phyloP scores from a whole-genome alignment of 2,329 filamentous ascomycete species.

The Cladosporium austrohemisphaericum region DNA sequence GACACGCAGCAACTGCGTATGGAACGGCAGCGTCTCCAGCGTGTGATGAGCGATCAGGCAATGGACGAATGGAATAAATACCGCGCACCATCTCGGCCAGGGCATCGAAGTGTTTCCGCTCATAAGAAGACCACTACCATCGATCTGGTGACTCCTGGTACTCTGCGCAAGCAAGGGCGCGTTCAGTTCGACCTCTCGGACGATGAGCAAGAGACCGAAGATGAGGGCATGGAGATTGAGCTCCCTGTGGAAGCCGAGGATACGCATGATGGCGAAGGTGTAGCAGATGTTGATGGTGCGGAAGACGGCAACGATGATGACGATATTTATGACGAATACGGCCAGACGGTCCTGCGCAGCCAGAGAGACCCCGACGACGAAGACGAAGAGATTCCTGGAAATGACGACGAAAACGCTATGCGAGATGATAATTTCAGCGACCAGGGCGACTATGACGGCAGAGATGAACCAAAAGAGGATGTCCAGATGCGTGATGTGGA shows the following conservation, averaged over 20 bases:
- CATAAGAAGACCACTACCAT: slow-evolving; percentile 21
- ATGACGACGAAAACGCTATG: not conserved
- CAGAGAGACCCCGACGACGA: slow-evolving; percentile 22
- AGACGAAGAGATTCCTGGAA: not conserved
- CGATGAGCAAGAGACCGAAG: slow-evolving; percentile 20
- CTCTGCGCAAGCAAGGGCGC: slow-evolving; percentile 13
- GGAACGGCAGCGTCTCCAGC: slow-evolving; percentile 19
- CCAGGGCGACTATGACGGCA: not conserved
- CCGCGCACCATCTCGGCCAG: slow-evolving; percentile 20
- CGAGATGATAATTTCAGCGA: not conserved
- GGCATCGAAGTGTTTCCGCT: slow-evolving; percentile 14
- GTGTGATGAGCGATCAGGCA: slow-evolving; percentile 24
- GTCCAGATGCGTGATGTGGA: not conserved
- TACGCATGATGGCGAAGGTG: slow-evolving; percentile 16
- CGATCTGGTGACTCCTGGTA: slow-evolving; percentile 33
- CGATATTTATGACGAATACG: slow-evolving; percentile 37
- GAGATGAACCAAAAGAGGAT: not conserved
- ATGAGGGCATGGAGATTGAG: slow-evolving; percentile 18
- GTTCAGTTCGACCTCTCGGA: slow-evolving; percentile 23
- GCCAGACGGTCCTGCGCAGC: slow-evolving; percentile 33
- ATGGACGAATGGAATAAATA: slow-evolving; percentile 17
- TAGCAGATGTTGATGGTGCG: slow-evolving; percentile 11
- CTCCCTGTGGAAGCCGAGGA: slow-evolving; percentile 16
- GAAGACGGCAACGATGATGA: slow-evolving; percentile 21
- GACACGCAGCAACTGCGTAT: slow-evolving; percentile 16